Percentiles rank a stretch among this genome's conserved stretches.
phyloP scores from a whole-genome alignment of 2,329 filamentous ascomycete species.

The Ophiosphaerella korrae region DNA sequence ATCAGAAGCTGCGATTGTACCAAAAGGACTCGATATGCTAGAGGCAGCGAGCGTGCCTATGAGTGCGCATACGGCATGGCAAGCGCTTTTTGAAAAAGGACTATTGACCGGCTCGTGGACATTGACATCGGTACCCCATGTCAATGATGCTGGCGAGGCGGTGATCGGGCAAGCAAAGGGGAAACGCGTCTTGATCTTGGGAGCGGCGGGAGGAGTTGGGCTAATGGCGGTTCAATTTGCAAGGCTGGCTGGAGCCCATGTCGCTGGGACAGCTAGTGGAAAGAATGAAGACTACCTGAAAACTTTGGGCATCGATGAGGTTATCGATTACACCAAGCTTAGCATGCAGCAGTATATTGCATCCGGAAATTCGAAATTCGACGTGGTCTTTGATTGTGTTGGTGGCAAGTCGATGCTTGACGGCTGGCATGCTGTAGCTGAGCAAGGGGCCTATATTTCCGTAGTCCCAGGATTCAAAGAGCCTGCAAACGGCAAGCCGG shows the following conservation, averaged over 20 bases:
- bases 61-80: slow-evolving; percentile 51
- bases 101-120: slow-evolving; percentile 13
- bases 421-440: slow-evolving; percentile 50
- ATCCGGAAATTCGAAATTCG: slow-evolving; percentile 37
- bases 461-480: slow-evolving; percentile 39
- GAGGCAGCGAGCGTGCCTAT: slow-evolving; percentile 49
- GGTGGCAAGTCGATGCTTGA: slow-evolving; percentile 50
- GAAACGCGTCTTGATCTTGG: slow-evolving; percentile 52
- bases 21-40: slow-evolving; percentile 39
- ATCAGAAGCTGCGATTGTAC: slow-evolving; percentile 45
- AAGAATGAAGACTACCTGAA: slow-evolving; percentile 47
- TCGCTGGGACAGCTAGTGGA: slow-evolving; percentile 47
- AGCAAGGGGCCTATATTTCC: slow-evolving; percentile 46
- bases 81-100: slow-evolving; percentile 49
- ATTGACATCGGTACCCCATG: slow-evolving; percentile 4
- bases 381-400: slow-evolving; percentile 54
- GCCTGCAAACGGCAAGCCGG: slow-evolving; percentile 36
- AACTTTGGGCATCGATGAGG: slow-evolving; percentile 48
- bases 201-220: slow-evolving; percentile 51
- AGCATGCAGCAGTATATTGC: slow-evolving; percentile 41
- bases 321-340: slow-evolving; percentile 49
- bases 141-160: slow-evolving; percentile 8
- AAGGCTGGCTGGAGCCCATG: slow-evolving; percentile 45
- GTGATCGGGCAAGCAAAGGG: slow-evolving; percentile 14
- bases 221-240: slow-evolving; percentile 52